Evolutionary conservation across 257 asterid species (phyloP), one percentile per base, ranked within the genome.

Genomic region (Scutellaria baicalensis): DNA sequence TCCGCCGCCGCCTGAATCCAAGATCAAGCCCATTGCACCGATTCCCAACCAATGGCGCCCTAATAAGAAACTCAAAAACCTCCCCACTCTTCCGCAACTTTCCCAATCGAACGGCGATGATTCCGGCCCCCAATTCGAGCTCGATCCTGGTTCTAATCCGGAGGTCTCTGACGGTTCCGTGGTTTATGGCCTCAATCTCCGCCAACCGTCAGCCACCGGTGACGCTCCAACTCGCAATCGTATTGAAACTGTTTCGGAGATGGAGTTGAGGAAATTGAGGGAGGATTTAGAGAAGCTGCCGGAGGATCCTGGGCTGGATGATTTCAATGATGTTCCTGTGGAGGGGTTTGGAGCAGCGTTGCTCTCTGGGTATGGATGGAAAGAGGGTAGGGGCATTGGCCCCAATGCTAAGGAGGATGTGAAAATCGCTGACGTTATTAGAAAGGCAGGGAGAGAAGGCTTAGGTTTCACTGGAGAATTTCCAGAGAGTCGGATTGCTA

Each of bases 351-450:
- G 85, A 1, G 80, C 83, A 4, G 95, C 97, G 1, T 58, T 89
- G 77, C 68, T 91, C 51, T 72, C 81, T 31, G 97, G 97, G 13
- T 85, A 89, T 45, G 97, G 97, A 4, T 91, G 97, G 97, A 69
- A 77, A 33, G 96, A 91, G 70, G 96, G 95, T 43, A 77, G 64
- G 42, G 97, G 97, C 7, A 79, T 92, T 17, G 97, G 97, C n/a
- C 82, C 84, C 50, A 82, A 87, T 47, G 84, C 86, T 9, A 87
- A 83, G 59, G 90, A 87, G 79, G 96, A 89, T 79, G 86, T 84
- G 38, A 82, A 84, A 42, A 64, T 83, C 16, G 52, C 68, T 5
- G 93, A 86, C 80, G 82, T 69, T 42, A 78, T 43, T 13, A 86
- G 59, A 74, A 87, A 88, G 79, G 47, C 78, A 12, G 96, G 87